A percentile compares a stretch with the other conserved stretches of the same genome.
phyloP scores from a whole-genome alignment of 148 eudicot species.

The Selenicereus undatus region DNA sequence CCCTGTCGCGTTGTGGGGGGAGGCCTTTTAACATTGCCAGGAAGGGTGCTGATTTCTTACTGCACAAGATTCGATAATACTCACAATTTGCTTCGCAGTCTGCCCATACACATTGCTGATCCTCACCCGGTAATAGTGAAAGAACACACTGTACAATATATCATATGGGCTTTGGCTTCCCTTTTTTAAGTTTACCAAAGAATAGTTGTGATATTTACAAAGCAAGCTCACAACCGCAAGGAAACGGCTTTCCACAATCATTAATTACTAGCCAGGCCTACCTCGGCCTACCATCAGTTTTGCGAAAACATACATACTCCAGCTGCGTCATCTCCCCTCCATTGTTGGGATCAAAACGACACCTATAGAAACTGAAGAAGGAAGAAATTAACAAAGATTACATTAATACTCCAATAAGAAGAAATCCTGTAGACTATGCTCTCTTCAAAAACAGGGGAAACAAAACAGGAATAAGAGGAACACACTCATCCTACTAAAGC shows the following conservation, averaged over 20 bases:
- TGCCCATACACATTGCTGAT: constrained; percentile 10
- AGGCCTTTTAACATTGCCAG: background rate
- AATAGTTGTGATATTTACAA: constrained; percentile 17
- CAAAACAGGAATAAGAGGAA: background rate
- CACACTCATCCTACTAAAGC: background rate
- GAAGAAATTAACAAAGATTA: background rate
- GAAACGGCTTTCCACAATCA: background rate
- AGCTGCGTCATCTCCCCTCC: constrained; percentile 86
- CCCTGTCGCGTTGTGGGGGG: background rate
- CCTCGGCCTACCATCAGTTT: constrained; percentile 49
- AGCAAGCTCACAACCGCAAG: background rate
- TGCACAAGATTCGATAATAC: constrained; percentile 7
- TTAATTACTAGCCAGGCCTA: constrained; percentile 18
- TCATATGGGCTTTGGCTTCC: constrained; percentile 10
- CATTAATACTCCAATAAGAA: background rate
- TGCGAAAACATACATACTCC: constrained; percentile 75
- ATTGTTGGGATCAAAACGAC: constrained; percentile 74
- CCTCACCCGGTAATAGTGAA: constrained; percentile 11
- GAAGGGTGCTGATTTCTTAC: background rate
- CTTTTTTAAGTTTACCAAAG: constrained; percentile 11
- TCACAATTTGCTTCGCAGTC: constrained; percentile 20
- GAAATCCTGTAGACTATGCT: background rate
- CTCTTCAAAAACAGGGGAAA: background rate
- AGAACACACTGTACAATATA: constrained; percentile 22
- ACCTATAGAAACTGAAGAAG: constrained; percentile 69